These are phyloP conservation scores for Gautieria morchelliformis DNA, from an alignment of 768 basidiomycete genomes.

Conservation along the genomic window DNA sequence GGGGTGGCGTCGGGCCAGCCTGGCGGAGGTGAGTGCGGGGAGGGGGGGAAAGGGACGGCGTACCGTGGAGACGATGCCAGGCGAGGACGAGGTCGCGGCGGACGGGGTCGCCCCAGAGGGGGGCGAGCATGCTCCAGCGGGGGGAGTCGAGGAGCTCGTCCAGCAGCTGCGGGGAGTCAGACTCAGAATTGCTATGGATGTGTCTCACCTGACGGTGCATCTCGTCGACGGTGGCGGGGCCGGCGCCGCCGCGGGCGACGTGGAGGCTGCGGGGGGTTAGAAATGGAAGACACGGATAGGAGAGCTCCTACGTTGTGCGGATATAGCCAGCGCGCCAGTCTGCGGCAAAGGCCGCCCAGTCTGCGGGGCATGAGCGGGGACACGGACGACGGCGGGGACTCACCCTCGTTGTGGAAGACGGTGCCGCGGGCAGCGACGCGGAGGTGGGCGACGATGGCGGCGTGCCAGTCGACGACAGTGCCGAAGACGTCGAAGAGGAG, in stretches of 20 bases:
- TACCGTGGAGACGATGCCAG: constrained; percentile 47
- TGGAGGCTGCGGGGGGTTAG: constrained; percentile 16
- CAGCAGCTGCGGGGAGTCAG: constrained; percentile 42
- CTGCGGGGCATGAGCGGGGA: constrained; percentile 1
- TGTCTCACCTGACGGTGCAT: constrained; percentile 52
- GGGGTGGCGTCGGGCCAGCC: constrained; percentile 49
- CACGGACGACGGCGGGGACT: background rate
- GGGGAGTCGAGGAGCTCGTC: constrained; percentile 40
- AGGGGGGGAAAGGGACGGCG: constrained; percentile 1
- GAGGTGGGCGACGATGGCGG: constrained; percentile 10
- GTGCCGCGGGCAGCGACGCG: background rate
- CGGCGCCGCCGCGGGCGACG: constrained; percentile 36
- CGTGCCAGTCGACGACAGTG: constrained; percentile 24
- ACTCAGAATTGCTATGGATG: too few species aligned
- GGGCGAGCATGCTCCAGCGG: constrained; percentile 42
- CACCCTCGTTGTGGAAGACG: background rate
- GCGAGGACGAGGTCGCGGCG: constrained; percentile 36
- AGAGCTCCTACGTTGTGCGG: constrained; percentile 31
- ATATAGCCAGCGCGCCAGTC: constrained; percentile 51
- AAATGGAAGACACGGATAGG: background rate
- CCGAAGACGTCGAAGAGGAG: constrained; percentile 24
- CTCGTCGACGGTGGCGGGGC: constrained; percentile 41
- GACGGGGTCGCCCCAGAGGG: constrained; percentile 33
- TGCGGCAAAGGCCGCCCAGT: constrained; percentile 42
- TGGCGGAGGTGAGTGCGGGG: constrained; percentile 14